Evolutionary conservation across 2,329 filamentous ascomycete genomes (phyloP).

Genomic region (Mycosphaerelloides madeirae): DNA sequence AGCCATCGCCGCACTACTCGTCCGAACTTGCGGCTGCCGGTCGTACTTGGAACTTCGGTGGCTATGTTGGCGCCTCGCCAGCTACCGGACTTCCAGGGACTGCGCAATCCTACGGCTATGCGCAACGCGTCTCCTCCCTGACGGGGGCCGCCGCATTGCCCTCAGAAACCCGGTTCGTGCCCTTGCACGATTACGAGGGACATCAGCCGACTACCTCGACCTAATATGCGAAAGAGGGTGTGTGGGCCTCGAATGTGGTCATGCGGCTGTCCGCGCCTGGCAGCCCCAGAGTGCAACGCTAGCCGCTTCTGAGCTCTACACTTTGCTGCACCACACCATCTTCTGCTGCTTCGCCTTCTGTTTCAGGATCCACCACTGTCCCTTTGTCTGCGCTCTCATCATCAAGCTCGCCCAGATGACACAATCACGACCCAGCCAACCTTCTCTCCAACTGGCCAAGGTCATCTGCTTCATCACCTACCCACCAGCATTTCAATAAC

Average conservation of each 20-base stretch:
- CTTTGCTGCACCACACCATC: slow-evolving; percentile 21
- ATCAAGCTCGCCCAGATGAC: slow-evolving; percentile 12
- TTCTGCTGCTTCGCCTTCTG: slow-evolving; percentile 7
- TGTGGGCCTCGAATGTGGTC: slow-evolving; percentile 17
- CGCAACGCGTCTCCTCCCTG: slow-evolving; percentile 26
- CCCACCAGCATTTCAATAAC: slow-evolving; percentile 10
- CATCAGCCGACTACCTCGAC: slow-evolving; percentile 30
- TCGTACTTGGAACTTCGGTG: slow-evolving; percentile 27
- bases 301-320: slow-evolving; percentile 9
- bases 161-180: slow-evolving; percentile 29
- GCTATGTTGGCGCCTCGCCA: slow-evolving; percentile 25
- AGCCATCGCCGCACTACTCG: slow-evolving; percentile 30
- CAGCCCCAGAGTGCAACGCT: slow-evolving; percentile 8
- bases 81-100: slow-evolving; percentile 29
- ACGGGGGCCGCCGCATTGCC: slow-evolving; percentile 25
- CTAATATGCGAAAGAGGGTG: slow-evolving; percentile 20
- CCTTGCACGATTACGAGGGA: slow-evolving; percentile 32
- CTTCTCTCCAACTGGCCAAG: slow-evolving; percentile 12
- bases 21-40: slow-evolving; percentile 26
- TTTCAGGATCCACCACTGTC: slow-evolving; percentile 16
- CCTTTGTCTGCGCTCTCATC: slow-evolving; percentile 21
- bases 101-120: slow-evolving; percentile 26
- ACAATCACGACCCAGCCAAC: slow-evolving; percentile 13
- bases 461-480: slow-evolving; percentile 11
- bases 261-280: slow-evolving; percentile 8